phyloP scores from a whole-genome alignment of 2,329 filamentous ascomycete genomes.

The Talaromyces verruculosus region DNA sequence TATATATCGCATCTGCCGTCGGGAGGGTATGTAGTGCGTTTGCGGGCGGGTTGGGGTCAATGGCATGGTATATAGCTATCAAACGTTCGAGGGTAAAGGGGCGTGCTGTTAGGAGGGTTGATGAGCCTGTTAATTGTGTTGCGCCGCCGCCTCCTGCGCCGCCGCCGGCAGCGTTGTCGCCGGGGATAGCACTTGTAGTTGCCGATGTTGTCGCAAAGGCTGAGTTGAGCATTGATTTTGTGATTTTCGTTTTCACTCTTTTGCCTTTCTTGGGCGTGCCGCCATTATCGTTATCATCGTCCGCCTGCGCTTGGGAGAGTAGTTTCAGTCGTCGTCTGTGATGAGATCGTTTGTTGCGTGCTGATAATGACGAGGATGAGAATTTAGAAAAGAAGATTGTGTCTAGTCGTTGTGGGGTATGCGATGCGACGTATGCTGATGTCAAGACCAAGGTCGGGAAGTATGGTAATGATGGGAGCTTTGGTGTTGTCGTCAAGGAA shows the following conservation, averaged over 20 bases:
- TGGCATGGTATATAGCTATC: slow-evolving; percentile 50
- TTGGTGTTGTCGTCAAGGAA: background rate
- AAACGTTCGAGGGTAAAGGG: slow-evolving; percentile 49
- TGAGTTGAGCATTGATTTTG: slow-evolving; percentile 41
- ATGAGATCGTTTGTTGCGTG: slow-evolving; percentile 46
- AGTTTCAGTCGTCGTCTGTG: slow-evolving; percentile 44
- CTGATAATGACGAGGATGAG: slow-evolving; percentile 45
- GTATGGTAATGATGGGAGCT: slow-evolving; percentile 39
- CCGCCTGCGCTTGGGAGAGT: slow-evolving; percentile 40
- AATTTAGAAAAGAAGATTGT: slow-evolving; percentile 53
- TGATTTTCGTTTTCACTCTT: slow-evolving; percentile 41
- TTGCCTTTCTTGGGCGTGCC: slow-evolving; percentile 38
- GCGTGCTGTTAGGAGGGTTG: slow-evolving; percentile 42
- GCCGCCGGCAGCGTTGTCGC: slow-evolving; percentile 25
- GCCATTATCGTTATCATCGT: slow-evolving; percentile 34
- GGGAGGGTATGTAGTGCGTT: slow-evolving; percentile 39
- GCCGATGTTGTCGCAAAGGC: slow-evolving; percentile 43
- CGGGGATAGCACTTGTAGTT: slow-evolving; percentile 32
- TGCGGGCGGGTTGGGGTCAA: slow-evolving; percentile 47
- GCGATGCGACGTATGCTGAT: slow-evolving; percentile 49
- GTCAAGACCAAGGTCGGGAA: slow-evolving; percentile 50
- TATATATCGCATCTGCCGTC: slow-evolving; percentile 46
- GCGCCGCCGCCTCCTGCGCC: slow-evolving; percentile 17
- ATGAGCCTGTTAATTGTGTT: slow-evolving; percentile 35
- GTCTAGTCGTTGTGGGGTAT: slow-evolving; percentile 49